These are phyloP conservation scores for Apiospora malaysiana DNA, from an alignment of 2,329 filamentous ascomycete species.

Conservation along the genomic window DNA sequence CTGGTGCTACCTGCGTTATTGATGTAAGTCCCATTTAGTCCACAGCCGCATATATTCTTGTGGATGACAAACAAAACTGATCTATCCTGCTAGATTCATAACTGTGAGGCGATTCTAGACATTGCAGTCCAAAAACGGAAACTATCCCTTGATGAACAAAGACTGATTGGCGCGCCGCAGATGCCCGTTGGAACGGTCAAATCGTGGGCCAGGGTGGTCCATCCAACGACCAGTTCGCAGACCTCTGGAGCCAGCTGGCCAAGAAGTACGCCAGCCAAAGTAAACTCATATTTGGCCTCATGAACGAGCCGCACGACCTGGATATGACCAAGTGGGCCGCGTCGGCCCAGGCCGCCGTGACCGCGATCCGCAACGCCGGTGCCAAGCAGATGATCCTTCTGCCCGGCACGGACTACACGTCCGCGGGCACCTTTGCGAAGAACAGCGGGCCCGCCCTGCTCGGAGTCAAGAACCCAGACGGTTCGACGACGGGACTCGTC, in stretches of 20 bases:
- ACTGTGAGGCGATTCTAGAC: constrained; percentile 40
- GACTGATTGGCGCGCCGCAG: background rate
- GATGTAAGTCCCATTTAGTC: constrained; percentile 40
- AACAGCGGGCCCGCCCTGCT: constrained; percentile 58
- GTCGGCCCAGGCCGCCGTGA: constrained; percentile 67
- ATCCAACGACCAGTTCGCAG: constrained; percentile 61
- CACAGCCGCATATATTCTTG: background rate
- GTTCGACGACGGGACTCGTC: constrained; percentile 59
- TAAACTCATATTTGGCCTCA: constrained; percentile 67
- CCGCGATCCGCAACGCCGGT: constrained; percentile 67
- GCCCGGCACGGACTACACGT: constrained; percentile 65
- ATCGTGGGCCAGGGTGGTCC: constrained; percentile 72
- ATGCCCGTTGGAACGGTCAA: constrained; percentile 63
- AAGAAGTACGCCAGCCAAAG: constrained; percentile 59
- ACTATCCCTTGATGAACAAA: constrained; percentile 8
- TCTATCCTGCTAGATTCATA: constrained; percentile 46
- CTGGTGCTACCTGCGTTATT: constrained; percentile 64
- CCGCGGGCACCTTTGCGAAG: constrained; percentile 52
- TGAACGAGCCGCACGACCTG: constrained; percentile 72
- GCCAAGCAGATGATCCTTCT: constrained; percentile 68
- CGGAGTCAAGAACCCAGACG: constrained; percentile 63
- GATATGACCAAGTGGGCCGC: constrained; percentile 59
- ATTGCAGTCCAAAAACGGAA: background rate
- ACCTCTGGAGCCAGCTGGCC: constrained; percentile 64
- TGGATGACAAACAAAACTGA: background rate